Evolutionary conservation across 2,329 filamentous ascomycete species (phyloP).

Genomic region (Fusarium hainanense): DNA sequence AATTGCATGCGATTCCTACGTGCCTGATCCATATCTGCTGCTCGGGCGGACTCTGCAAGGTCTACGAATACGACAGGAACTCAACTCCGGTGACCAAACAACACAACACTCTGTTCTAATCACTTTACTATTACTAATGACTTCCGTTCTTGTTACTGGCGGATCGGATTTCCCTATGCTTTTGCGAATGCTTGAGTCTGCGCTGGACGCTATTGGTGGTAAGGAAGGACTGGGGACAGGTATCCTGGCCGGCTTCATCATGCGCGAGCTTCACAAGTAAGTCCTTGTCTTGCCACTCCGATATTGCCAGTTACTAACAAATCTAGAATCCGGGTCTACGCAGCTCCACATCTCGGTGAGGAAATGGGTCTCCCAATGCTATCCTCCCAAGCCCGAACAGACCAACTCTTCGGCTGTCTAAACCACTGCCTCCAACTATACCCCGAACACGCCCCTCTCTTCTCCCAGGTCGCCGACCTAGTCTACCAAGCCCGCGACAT

Average conservation of each 20-base stretch:
- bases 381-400: conserved; percentile 35
- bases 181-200: conserved; percentile 44
- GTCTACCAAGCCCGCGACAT: conserved; percentile 86
- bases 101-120: conserved; percentile 39
- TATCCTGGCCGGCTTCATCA: conserved; percentile 35
- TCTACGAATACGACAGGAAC: conserved; percentile 30
- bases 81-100: conserved; percentile 7
- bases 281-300: too few relatives aligned
- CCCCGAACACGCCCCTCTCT: conserved; percentile 80
- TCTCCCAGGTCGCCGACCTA: conserved; percentile 81
- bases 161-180: conserved; percentile 44
- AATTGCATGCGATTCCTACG: neutral
- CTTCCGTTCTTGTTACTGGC: conserved; percentile 43
- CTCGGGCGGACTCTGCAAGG: conserved; percentile 32
- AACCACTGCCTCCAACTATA: conserved; percentile 66
- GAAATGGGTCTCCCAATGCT: conserved; percentile 42
- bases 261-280: conserved; percentile 46
- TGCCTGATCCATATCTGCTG: conserved; percentile 28
- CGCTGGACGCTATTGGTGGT: conserved; percentile 44
- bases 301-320: too few relatives aligned
- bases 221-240: conserved; percentile 30
- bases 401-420: conserved; percentile 39
- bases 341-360: conserved; percentile 41
- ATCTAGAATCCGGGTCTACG: conserved; percentile 40
- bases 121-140: conserved; percentile 41